These are phyloP conservation scores for Symbiodinium natans DNA, from an alignment of 73 alveolate genomes.

Conservation along the genomic window DNA sequence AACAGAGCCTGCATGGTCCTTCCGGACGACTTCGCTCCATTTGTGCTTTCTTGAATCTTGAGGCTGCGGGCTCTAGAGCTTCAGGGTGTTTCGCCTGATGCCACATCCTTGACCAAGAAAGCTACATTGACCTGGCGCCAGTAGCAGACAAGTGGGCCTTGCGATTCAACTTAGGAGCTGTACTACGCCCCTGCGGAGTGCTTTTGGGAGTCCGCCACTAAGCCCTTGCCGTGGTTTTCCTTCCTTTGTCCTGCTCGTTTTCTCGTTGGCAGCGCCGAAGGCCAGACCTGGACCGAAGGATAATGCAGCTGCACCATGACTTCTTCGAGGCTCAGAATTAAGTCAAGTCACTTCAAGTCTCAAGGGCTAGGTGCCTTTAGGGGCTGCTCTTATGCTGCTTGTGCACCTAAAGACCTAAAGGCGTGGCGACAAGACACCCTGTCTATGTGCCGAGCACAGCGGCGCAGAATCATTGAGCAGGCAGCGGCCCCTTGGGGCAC, in stretches of 20 bases:
- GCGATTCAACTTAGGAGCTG: conserved; percentile 24
- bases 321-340: conserved; percentile 29
- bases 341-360: neutral
- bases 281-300: conserved; percentile 72
- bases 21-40: neutral
- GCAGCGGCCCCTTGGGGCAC: no score
- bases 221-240: neutral
- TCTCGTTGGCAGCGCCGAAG: neutral
- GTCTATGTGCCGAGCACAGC: conserved; percentile 61
- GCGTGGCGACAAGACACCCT: conserved; percentile 87
- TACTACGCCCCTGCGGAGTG: conserved; percentile 84
- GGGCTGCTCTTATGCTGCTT: neutral
- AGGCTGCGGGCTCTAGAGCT: conserved; percentile 82
- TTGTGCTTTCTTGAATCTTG: neutral
- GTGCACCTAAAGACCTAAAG: neutral
- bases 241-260: neutral
- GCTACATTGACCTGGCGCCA: neutral
- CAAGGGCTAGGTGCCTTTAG: neutral
- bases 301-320: conserved; percentile 67
- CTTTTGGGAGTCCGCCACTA: conserved; percentile 50
- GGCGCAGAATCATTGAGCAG: conserved; percentile 3
- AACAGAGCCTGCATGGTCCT: neutral
- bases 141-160: neutral
- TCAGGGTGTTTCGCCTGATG: conserved; percentile 55
- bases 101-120: neutral